These are phyloP conservation scores for Eutypella sp. DNA, from an alignment of 2,329 filamentous ascomycete species.

Conservation along the genomic window DNA sequence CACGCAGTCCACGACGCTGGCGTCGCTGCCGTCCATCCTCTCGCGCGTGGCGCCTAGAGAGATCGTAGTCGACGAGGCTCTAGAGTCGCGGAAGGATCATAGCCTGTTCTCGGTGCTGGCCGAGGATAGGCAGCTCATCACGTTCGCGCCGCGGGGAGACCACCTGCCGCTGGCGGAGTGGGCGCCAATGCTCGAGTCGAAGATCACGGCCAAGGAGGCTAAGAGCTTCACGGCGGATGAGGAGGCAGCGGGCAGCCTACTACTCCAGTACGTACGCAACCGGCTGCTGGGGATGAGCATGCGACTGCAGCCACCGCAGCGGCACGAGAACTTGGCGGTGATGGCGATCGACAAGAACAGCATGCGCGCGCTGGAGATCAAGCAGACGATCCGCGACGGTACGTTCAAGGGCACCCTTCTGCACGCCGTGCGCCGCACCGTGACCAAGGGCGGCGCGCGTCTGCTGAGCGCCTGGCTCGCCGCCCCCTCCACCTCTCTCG, in stretches of 20 bases:
- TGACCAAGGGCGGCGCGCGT: conserved; percentile 85
- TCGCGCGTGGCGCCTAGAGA: conserved; percentile 81
- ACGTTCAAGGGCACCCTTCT: conserved; percentile 77
- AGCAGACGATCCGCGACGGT: conserved; percentile 78
- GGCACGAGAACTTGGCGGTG: conserved; percentile 67
- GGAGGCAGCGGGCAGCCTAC: conserved; percentile 67
- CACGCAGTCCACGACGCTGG: conserved; percentile 69
- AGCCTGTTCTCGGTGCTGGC: conserved; percentile 63
- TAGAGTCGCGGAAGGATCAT: conserved; percentile 54
- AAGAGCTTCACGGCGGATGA: conserved; percentile 63
- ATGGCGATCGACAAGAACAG: conserved; percentile 94
- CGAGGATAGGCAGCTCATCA: conserved; percentile 71
- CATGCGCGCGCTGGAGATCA: conserved; percentile 82
- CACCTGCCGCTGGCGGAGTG: conserved; percentile 57
- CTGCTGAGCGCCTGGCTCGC: conserved; percentile 81
- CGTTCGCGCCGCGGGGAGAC: conserved; percentile 54
- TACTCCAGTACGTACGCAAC: conserved; percentile 81
- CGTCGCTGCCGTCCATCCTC: conserved; percentile 71
- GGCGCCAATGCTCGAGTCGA: conserved; percentile 71
- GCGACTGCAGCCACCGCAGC: conserved; percentile 77
- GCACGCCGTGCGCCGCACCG: conserved; percentile 83
- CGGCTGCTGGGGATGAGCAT: conserved; percentile 73
- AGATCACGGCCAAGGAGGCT: conserved; percentile 50
- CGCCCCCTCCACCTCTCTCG: conserved; percentile 83
- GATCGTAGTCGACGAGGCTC: conserved; percentile 67